Evolutionary conservation across 148 eudicot species (phyloP), one percentile per base, ranked within the genome.

Genomic region (Simmondsia chinensis): DNA sequence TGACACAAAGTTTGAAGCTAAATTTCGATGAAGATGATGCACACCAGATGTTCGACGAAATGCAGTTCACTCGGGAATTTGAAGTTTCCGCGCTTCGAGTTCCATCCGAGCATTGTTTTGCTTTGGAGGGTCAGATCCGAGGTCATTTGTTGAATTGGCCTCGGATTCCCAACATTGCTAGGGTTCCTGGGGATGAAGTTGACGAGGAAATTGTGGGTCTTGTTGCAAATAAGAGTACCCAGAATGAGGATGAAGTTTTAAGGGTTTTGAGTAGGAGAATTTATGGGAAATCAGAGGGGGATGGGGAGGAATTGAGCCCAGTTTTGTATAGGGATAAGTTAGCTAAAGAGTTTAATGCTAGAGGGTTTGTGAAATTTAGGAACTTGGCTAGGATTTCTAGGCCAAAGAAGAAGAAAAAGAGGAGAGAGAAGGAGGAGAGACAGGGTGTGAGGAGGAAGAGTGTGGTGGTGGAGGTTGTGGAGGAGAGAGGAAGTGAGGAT

Each of bases 71-170:
- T 6, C 70, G 95, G 10, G 71, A 65, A 0, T 89, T 56, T 55
- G 63, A 79, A 13, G 44, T 89, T 16, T 50, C 80, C 3, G 97
- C 97, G 4, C 71, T 89, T 27, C 74, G 94, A 14, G 95, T 85
- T 33, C 93, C 88, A 9, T 39, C 88, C 10, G 73, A 79, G 2
- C 59, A 21, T 24, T 85, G 97, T 64, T 76, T 51, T 30, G 64
- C 70, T 27, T 65, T 89, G 3, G 97, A 89, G 54, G 64, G 51
- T 57, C 78, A 78, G 36, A 59, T 89, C 7, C 73, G 97, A 9
- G 97, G 97, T 41, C 97, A 89, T 58, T 68, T 89, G 39, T 61
- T 89, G 23, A 89, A 89, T 61, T 89, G 97, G 97, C 88, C 97
- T 22, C 73, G 95, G 1, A 28, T 89, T 28, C 64, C 75, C 9